These are phyloP conservation scores for Sorghum bicolor DNA, from an alignment of 176 grass and related monocot genomes.

Conservation along the genomic window DNA sequence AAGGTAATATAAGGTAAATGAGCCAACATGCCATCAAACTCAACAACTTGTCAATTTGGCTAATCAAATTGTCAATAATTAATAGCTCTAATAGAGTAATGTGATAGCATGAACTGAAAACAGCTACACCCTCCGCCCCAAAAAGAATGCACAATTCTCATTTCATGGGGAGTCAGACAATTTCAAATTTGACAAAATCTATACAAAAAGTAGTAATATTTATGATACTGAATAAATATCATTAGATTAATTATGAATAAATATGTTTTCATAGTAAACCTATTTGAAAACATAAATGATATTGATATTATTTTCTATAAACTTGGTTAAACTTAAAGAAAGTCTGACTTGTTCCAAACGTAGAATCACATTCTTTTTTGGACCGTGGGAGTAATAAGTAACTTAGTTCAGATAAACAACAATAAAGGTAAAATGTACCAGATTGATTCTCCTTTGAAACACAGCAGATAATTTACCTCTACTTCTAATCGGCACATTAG, in stretches of 20 bases:
- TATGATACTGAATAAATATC: neutral
- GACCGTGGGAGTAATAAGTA: neutral
- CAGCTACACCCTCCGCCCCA: neutral
- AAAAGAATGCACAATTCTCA: neutral
- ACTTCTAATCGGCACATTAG: neutral
- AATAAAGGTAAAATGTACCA: slow-evolving; percentile 5
- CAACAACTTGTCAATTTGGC: neutral
- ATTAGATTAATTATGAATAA: neutral
- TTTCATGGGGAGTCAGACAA: neutral
- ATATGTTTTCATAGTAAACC: neutral
- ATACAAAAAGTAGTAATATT: neutral
- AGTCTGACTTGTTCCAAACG: neutral
- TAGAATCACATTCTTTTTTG: neutral
- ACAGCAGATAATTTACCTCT: neutral
- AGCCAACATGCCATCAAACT: neutral
- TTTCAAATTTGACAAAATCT: neutral
- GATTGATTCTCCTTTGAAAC: neutral
- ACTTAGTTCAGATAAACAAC: neutral
- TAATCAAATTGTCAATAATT: slow-evolving; percentile 11
- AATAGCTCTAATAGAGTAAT: neutral
- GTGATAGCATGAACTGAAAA: neutral
- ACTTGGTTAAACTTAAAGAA: neutral
- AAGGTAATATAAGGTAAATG: neutral
- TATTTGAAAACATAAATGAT: neutral
- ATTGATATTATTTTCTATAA: neutral